Conservation (phyloP, 2,329 filamentous ascomycete genomes). For the Massarina eburnea region DNA sequence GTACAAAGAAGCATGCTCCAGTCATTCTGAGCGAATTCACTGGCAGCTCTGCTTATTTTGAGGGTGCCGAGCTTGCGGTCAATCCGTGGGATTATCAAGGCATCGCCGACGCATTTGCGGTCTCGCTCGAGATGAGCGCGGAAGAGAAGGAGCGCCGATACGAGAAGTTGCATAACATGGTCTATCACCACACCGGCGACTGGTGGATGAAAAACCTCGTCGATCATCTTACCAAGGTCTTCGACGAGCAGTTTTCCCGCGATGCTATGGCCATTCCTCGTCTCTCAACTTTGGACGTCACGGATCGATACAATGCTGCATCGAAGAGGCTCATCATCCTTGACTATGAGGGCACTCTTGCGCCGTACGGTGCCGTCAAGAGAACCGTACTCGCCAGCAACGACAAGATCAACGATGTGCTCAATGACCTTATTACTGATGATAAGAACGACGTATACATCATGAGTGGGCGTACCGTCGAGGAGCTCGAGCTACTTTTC, state of each 20-base stretch:
- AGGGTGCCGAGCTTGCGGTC: constrained; percentile 76
- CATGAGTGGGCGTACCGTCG: constrained; percentile 85
- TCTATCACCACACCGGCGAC: constrained; percentile 79
- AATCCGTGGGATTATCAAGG: constrained; percentile 95
- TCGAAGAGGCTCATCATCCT: constrained; percentile 79
- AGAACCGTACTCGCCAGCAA: constrained; percentile 85
- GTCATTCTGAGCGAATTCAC: constrained; percentile 95
- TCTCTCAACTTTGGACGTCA: constrained; percentile 68
- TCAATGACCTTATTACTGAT: constrained; percentile 80
- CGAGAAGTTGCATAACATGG: constrained; percentile 70
- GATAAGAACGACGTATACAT: constrained; percentile 85
- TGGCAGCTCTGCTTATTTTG: constrained; percentile 84
- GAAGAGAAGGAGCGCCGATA: constrained; percentile 76
- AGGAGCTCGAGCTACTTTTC: constrained; percentile 86
- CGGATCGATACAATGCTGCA: constrained; percentile 66
- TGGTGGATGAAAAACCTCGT: constrained; percentile 83
- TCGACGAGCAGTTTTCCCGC: constrained; percentile 81
- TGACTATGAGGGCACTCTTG: constrained; percentile 91
- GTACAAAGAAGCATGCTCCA: constrained; percentile 78
- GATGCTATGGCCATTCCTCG: constrained; percentile 86
- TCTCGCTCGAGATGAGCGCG: constrained; percentile 76
- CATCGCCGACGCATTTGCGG: constrained; percentile 82
- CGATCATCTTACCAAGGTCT: constrained; percentile 69
- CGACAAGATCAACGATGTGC: constrained; percentile 77
- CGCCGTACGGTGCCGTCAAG: constrained; percentile 80